phyloP scores from a whole-genome alignment of 176 grass and related monocot genomes.

The Avena insularis region DNA sequence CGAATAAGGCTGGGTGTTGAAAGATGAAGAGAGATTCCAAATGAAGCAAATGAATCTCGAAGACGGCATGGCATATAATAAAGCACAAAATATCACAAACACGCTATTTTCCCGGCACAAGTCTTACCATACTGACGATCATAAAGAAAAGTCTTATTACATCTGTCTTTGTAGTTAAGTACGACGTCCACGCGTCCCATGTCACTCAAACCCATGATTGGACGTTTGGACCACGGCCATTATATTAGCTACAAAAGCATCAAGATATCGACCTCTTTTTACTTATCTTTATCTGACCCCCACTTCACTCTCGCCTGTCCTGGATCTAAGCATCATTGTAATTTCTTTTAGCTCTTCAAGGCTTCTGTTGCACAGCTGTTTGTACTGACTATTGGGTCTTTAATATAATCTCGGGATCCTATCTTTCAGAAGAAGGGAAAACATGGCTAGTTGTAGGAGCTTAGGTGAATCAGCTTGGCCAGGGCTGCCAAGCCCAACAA shows the following conservation, averaged over 20 bases:
- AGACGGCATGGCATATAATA: neutral
- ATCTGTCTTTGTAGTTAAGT: constrained; percentile 26
- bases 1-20: neutral
- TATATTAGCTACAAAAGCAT: constrained; percentile 2
- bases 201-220: constrained; percentile 40
- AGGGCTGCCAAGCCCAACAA: constrained; percentile 53
- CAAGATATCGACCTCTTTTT: constrained; percentile 4
- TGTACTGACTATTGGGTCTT: constrained; percentile 13
- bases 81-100: constrained; percentile 10
- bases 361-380: constrained; percentile 13
- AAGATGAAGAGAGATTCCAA: neutral
- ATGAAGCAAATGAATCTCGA: constrained; percentile 37
- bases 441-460: constrained; percentile 21
- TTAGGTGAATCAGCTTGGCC: constrained; percentile 47
- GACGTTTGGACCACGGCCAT: constrained; percentile 11
- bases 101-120: constrained; percentile 12
- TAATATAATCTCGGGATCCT: constrained; percentile 22
- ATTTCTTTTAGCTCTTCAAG: constrained; percentile 6
- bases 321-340: neutral
- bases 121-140: constrained; percentile 27
- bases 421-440: constrained; percentile 17
- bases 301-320: neutral
- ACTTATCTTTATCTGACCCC: neutral
- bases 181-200: constrained; percentile 29
- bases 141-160: constrained; percentile 5